Evolutionary conservation across 2,329 filamentous ascomycete genomes (phyloP).

Genomic region (Cordyceps cicadae): DNA sequence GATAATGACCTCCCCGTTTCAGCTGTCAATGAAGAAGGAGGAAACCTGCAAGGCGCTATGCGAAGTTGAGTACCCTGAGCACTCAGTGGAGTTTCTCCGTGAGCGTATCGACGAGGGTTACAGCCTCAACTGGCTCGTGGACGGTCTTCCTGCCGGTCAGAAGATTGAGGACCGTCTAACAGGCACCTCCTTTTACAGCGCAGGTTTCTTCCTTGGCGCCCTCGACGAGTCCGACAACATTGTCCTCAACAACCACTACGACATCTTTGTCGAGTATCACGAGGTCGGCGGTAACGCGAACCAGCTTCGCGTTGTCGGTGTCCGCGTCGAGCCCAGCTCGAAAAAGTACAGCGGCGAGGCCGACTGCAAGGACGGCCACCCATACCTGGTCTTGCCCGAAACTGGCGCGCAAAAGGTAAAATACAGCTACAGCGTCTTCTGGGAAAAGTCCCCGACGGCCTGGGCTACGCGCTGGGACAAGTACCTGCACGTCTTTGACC

Average conservation of each 20-base stretch:
- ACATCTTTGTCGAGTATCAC: conserved; percentile 90
- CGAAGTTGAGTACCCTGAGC: conserved; percentile 49
- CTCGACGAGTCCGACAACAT: conserved; percentile 46
- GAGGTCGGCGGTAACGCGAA: conserved; percentile 57
- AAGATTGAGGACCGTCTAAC: conserved; percentile 68
- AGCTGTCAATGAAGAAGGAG: conserved; percentile 78
- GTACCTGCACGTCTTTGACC: conserved; percentile 93
- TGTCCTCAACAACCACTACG: conserved; percentile 86
- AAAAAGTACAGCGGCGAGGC: conserved; percentile 48
- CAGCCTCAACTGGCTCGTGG: conserved; percentile 91
- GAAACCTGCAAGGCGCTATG: conserved; percentile 83
- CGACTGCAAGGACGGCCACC: conserved; percentile 54
- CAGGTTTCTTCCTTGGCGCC: conserved; percentile 74
- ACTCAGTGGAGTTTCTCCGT: conserved; percentile 72
- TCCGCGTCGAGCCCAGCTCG: conserved; percentile 77
- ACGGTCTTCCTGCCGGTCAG: conserved; percentile 87
- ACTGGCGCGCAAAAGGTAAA: conserved; percentile 54
- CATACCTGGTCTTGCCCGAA: conserved; percentile 55
- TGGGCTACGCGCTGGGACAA: conserved; percentile 99
- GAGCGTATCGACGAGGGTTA: conserved; percentile 75
- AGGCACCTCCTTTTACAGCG: conserved; percentile 75
- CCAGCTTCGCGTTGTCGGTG: conserved; percentile 82
- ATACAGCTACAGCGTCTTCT: conserved; percentile 90
- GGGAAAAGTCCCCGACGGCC: conserved; percentile 72
- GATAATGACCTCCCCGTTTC: conserved; percentile 93